These are phyloP conservation scores for Aspergillus aculeatinus DNA, from an alignment of 2,329 filamentous ascomycete species.

Conservation along the genomic window DNA sequence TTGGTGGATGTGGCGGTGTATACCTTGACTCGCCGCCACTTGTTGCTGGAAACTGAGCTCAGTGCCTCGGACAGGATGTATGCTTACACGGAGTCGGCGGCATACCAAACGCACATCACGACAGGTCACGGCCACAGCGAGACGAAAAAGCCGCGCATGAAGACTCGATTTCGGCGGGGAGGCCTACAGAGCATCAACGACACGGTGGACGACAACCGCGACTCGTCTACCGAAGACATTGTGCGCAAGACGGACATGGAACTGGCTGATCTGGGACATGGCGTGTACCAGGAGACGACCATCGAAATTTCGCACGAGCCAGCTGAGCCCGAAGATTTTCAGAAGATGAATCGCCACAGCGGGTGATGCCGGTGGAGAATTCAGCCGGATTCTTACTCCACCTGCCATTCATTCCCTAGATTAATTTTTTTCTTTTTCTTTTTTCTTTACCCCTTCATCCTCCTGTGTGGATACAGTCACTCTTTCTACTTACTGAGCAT, in stretches of 20 bases:
- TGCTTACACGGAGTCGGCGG: conserved; percentile 30
- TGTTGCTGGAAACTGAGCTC: conserved; percentile 52
- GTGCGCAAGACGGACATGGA: conserved; percentile 35
- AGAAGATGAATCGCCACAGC: conserved; percentile 3
- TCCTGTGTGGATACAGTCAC: background rate
- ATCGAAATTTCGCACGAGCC: conserved; percentile 43
- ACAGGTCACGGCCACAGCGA: conserved; percentile 16
- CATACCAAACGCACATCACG: conserved; percentile 30
- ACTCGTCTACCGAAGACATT: conserved; percentile 48
- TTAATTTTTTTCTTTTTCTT: background rate
- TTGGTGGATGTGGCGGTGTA: conserved; percentile 60
- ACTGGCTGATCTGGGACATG: conserved; percentile 31
- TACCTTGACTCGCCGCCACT: conserved; percentile 55
- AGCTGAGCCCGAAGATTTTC: conserved; percentile 21
- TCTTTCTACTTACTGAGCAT: background rate
- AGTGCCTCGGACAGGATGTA: conserved; percentile 27
- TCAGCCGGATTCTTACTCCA: background rate
- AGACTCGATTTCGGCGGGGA: conserved; percentile 20
- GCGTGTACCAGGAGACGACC: conserved; percentile 44
- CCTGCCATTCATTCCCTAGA: background rate
- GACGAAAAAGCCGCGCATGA: conserved; percentile 17
- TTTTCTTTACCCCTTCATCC: background rate
- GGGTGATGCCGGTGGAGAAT: conserved; percentile 6
- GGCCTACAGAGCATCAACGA: conserved; percentile 21
- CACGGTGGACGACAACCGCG: conserved; percentile 29